Conservation (phyloP, 2,329 filamentous ascomycete species). For the Botrytis hyacinthi region DNA sequence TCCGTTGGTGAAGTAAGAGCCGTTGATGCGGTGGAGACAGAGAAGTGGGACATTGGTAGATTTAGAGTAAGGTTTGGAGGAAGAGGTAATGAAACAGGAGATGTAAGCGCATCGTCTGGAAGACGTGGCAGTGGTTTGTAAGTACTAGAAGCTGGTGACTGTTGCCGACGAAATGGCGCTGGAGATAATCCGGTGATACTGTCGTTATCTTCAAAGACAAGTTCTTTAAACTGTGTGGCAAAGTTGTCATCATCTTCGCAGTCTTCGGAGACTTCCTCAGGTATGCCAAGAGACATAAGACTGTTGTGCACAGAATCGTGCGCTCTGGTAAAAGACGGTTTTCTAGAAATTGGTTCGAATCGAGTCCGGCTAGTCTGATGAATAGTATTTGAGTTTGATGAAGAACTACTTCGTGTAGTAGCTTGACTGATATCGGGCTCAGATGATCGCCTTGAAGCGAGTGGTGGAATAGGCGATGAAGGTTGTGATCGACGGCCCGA, state of each 20-base stretch:
- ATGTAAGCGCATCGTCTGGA: slow-evolving; percentile 26
- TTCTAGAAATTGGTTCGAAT: slow-evolving; percentile 23
- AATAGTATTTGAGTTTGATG: slow-evolving; percentile 1
- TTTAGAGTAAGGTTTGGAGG: slow-evolving; percentile 27
- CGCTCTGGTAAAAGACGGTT: slow-evolving; percentile 25
- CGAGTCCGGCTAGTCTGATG: not conserved
- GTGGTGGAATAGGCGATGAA: slow-evolving; percentile 40
- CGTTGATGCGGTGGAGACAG: slow-evolving; percentile 35
- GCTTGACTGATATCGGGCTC: not conserved
- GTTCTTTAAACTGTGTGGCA: slow-evolving; percentile 42
- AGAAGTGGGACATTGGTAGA: slow-evolving; percentile 36
- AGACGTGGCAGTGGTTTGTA: slow-evolving; percentile 36
- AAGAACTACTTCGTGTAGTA: slow-evolving; percentile 23
- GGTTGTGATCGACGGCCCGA: slow-evolving; percentile 12
- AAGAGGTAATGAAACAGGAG: slow-evolving; percentile 25
- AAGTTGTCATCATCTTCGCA: slow-evolving; percentile 62
- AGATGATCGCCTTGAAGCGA: slow-evolving; percentile 3
- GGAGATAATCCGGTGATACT: slow-evolving; percentile 35
- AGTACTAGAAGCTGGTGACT: slow-evolving; percentile 21
- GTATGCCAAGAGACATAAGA: slow-evolving; percentile 40
- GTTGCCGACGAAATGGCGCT: slow-evolving; percentile 27
- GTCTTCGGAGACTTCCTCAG: slow-evolving; percentile 50
- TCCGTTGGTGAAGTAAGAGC: slow-evolving; percentile 32
- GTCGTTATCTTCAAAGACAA: slow-evolving; percentile 27
- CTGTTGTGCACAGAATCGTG: not conserved